phyloP scores from a whole-genome alignment of 192 early-diverging fungal genomes.

The Mortierella hygrophila region DNA sequence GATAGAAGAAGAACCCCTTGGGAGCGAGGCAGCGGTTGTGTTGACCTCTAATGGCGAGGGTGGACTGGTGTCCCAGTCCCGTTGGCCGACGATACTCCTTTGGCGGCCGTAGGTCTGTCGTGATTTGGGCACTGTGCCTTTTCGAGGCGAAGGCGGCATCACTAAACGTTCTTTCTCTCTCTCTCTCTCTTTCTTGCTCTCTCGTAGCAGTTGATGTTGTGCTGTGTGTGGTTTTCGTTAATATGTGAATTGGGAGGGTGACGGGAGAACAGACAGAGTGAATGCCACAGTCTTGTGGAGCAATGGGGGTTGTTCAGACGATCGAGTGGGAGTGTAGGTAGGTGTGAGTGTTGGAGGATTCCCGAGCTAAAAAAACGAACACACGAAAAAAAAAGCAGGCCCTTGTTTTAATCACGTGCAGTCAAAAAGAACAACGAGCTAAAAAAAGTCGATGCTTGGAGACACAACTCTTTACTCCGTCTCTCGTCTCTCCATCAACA shows the following conservation, averaged over 20 bases:
- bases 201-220: neutral
- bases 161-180: neutral
- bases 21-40: neutral
- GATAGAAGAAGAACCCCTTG: neutral
- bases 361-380: neutral
- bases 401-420: too few species aligned
- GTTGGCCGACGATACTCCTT: conserved; percentile 23
- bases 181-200: neutral
- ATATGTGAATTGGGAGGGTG: neutral
- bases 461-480: neutral
- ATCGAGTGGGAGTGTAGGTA: neutral
- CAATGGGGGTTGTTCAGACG: too few species aligned
- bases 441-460: too few species aligned
- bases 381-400: too few species aligned
- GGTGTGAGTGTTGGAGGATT: too few species aligned
- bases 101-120: conserved; percentile 42
- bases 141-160: conserved; percentile 26
- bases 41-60: neutral
- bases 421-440: too few species aligned
- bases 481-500: neutral
- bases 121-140: conserved; percentile 13
- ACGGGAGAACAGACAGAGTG: neutral
- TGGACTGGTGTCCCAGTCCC: neutral
- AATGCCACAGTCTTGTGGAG: too few species aligned
- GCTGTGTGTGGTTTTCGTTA: neutral